Conservation (phyloP, 768 basidiomycete genomes). For the Hericium rajendrae region DNA sequence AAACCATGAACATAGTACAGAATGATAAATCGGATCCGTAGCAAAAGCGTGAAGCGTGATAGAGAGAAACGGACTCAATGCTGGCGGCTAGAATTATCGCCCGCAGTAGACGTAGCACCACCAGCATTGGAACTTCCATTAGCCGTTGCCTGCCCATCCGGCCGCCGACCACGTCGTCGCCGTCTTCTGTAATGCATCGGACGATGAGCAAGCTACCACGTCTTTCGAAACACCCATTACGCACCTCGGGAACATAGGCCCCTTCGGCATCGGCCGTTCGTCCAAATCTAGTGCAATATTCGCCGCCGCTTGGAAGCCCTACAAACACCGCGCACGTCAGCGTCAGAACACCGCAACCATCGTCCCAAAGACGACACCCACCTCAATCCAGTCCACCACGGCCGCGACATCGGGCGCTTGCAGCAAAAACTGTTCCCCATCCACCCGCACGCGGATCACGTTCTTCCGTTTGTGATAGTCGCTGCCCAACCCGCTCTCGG, state of each 20-base stretch:
- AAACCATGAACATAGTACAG: not conserved
- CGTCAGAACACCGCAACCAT: not conserved
- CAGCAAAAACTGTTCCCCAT: constrained; percentile 94
- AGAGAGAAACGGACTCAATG: not conserved
- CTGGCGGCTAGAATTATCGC: not conserved
- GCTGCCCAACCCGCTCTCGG: constrained; percentile 90
- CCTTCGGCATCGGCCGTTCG: constrained; percentile 83
- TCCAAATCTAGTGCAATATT: constrained; percentile 92
- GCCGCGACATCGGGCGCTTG: constrained; percentile 77
- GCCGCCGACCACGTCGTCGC: constrained; percentile 5
- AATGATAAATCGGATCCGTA: not conserved
- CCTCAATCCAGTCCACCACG: constrained; percentile 96
- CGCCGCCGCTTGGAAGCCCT: constrained; percentile 86
- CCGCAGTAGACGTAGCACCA: not conserved
- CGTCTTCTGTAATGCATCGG: constrained; percentile 5
- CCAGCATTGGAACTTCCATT: not conserved
- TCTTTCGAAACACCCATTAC: constrained; percentile 16
- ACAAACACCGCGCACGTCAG: constrained; percentile 2
- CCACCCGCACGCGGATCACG: constrained; percentile 83
- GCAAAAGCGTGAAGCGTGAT: not conserved
- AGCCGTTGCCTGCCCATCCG: not conserved
- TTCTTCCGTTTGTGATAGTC: constrained; percentile 92
- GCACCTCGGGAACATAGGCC: constrained; percentile 76
- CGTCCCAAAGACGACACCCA: constrained; percentile 21
- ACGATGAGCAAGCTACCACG: not conserved